Evolutionary conservation across 495 filamentous ascomycete genomes (phyloP), one percentile per base, ranked within the genome.

Genomic region (Margaritispora aquatica): DNA sequence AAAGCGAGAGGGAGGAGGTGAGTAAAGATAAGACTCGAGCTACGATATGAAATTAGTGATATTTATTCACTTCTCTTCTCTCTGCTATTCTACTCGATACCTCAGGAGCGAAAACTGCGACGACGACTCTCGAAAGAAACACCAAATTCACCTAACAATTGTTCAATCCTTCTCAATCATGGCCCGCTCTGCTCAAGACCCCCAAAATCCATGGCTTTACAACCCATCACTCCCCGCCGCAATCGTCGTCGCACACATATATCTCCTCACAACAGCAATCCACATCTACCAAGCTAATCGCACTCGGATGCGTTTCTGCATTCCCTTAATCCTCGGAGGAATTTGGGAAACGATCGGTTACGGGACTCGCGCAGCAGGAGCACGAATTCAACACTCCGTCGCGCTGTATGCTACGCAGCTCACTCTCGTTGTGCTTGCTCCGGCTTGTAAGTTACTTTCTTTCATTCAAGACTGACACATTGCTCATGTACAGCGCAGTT

Each of bases 301-400:
- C 0, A 71, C 63, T 38, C 56, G 46, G n/a, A 51, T 20, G 26
- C 59, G 64, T 29, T 84, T 79, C 63, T 70, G 69, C 41, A 83
- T 77, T 76, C 77, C 83, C 26, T 70, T 83, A 13, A 75, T 72
- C 49, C 75, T 76, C 70, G 73, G 65, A 22, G 66, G 21, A 1
- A 9, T 59, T 0, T 70, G 63, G 74, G 72, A 77, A 53, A 65
- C 66, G 0, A 26, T 63, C 11, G 67, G 68, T 7, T 77, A 73
- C 51, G 49, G 69, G 26, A 27, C 68, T 5, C 69, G 71, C 44
- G 66, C 70, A 7, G 24, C 74, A 10, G 69, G 68, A 0, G 34
- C 73, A 10, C 62, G 63, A 7, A 57, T 76, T 58, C 73, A 75
- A 56, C 68, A 74, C 31, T 61, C 61, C 15, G 46, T 62, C 8